Conservation (phyloP, 345 rosid genomes). For the Eucalyptus pauciflora region DNA sequence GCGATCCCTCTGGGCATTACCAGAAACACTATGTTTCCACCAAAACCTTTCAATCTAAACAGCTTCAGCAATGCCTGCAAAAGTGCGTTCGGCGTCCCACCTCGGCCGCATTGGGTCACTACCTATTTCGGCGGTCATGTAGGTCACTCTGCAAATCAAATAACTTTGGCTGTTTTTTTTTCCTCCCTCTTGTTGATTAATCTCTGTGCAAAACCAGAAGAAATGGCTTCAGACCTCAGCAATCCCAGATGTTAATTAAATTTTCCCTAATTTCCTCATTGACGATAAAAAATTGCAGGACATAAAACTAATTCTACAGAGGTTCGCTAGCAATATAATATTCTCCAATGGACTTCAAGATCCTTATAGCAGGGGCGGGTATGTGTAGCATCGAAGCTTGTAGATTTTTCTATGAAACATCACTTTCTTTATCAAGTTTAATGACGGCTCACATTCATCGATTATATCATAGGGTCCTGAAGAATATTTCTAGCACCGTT, state of each 20-base stretch:
- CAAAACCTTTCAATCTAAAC: slow-evolving; percentile 24
- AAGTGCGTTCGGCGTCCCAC: slow-evolving; percentile 28
- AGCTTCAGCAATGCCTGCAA: slow-evolving; percentile 18
- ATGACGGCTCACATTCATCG: background rate
- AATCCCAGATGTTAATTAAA: background rate
- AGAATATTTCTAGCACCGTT: slow-evolving; percentile 20
- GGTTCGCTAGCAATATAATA: slow-evolving; percentile 47
- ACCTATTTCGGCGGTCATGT: slow-evolving; percentile 49
- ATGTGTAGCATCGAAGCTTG: background rate
- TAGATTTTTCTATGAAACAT: background rate
- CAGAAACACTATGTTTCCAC: slow-evolving; percentile 42
- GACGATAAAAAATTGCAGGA: slow-evolving; percentile 10
- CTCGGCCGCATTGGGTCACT: slow-evolving; percentile 63
- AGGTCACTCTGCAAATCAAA: background rate
- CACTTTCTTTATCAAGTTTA: background rate
- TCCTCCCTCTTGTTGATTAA: background rate
- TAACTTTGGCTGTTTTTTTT: background rate
- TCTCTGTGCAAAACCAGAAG: background rate
- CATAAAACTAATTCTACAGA: slow-evolving; percentile 18
- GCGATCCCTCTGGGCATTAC: slow-evolving; percentile 40
- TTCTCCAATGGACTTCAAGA: slow-evolving; percentile 49
- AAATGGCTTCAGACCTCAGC: background rate
- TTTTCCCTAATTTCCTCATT: background rate
- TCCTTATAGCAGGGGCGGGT: slow-evolving; percentile 55
- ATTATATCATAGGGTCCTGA: slow-evolving; percentile 13